Conservation (phyloP, 208 protist genomes). For the Trypanosoma theileri region DNA sequence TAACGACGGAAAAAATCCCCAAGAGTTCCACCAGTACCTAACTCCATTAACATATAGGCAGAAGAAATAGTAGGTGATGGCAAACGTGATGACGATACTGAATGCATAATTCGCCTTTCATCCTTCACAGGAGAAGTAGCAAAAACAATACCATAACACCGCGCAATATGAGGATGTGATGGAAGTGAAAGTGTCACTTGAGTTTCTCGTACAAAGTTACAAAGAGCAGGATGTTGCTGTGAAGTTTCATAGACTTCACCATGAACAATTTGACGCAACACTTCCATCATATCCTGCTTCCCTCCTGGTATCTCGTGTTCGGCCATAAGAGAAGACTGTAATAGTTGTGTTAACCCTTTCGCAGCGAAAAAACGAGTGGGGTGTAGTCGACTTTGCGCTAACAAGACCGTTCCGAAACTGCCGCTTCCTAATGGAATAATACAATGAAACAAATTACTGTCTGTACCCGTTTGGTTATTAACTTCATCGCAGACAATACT, state of each 20-base stretch:
- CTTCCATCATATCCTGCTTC: neutral
- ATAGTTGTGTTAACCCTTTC: constrained; percentile 19
- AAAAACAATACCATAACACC: constrained; percentile 26
- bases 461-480: neutral
- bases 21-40: constrained; percentile 28
- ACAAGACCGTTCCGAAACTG: constrained; percentile 23
- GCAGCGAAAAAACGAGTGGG: constrained; percentile 32
- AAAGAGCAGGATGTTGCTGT: neutral
- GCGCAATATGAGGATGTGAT: constrained; percentile 25
- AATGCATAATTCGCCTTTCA: neutral
- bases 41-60: constrained; percentile 28
- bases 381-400: constrained; percentile 19
- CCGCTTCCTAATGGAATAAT: constrained; percentile 17
- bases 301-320: neutral
- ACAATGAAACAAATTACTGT: constrained; percentile 9
- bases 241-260: neutral
- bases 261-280: neutral
- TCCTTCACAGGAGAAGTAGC: neutral
- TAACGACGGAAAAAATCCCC: constrained; percentile 8
- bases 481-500: neutral
- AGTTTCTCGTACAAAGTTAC: constrained; percentile 16
- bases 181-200: constrained; percentile 10
- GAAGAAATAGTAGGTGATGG: neutral
- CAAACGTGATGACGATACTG: neutral
- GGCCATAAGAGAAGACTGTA: neutral